Evolutionary conservation across 2,329 filamentous ascomycete genomes (phyloP).

Genomic region (Colletotrichum sp.): DNA sequence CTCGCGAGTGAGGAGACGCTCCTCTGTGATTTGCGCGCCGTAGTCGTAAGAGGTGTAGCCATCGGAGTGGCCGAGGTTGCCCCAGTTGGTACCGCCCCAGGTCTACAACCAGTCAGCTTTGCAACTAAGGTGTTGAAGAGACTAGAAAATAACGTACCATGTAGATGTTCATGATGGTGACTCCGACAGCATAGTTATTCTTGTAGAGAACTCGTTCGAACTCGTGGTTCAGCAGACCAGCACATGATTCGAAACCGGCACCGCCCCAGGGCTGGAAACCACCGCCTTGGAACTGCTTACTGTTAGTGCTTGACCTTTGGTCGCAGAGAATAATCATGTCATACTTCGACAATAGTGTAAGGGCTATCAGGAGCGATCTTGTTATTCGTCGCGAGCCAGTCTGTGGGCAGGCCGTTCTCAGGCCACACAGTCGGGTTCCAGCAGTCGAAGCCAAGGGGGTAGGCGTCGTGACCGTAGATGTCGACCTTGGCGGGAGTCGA

Average conservation of each 20-base stretch:
- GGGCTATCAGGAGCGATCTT: slow-evolving; percentile 67
- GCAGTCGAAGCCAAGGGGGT: slow-evolving; percentile 51
- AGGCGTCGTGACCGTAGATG: slow-evolving; percentile 52
- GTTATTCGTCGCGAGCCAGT: slow-evolving; percentile 61
- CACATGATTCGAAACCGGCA: slow-evolving; percentile 68
- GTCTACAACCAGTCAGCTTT: slow-evolving; percentile 40
- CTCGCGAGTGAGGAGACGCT: slow-evolving; percentile 67
- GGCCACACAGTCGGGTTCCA: slow-evolving; percentile 62
- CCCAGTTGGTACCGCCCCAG: slow-evolving; percentile 80
- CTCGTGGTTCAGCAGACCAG: slow-evolving; percentile 66
- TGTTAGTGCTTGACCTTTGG: not conserved
- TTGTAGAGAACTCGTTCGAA: slow-evolving; percentile 79
- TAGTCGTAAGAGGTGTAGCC: slow-evolving; percentile 60
- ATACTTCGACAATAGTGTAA: slow-evolving; percentile 65
- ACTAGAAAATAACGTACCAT: slow-evolving; percentile 56
- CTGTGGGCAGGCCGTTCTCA: slow-evolving; percentile 57
- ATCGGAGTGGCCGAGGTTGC: slow-evolving; percentile 70
- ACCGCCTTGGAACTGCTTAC: slow-evolving; percentile 60
- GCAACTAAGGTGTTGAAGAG: too few species aligned
- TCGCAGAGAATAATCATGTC: slow-evolving; percentile 22
- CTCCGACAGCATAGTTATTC: slow-evolving; percentile 67
- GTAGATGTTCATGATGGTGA: slow-evolving; percentile 71
- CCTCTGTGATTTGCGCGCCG: slow-evolving; percentile 62
- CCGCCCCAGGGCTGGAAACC: slow-evolving; percentile 76
- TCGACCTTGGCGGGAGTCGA: slow-evolving; percentile 35